These are phyloP conservation scores for Xylaria sp. DNA, from an alignment of 2,329 filamentous ascomycete species.

Conservation along the genomic window DNA sequence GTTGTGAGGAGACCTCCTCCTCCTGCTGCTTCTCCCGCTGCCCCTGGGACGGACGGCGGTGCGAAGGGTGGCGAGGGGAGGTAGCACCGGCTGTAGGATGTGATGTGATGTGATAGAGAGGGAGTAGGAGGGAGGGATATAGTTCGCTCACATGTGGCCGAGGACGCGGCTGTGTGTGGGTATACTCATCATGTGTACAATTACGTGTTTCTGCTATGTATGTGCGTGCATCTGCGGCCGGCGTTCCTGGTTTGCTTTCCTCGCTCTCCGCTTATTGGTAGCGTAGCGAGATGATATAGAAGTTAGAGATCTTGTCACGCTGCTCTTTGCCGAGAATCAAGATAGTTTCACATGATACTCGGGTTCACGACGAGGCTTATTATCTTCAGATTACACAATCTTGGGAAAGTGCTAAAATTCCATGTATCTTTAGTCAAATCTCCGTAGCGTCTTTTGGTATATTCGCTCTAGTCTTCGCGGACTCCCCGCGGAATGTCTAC, in stretches of 20 bases:
- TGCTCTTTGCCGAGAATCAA: constrained; percentile 6
- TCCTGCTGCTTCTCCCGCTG: not conserved
- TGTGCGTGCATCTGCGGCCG: constrained; percentile 30
- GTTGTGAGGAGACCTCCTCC: constrained; percentile 12
- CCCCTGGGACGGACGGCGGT: not conserved
- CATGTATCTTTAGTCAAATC: not conserved
- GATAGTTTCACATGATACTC: too few species aligned
- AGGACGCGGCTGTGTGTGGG: not conserved
- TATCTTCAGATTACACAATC: too few species aligned
- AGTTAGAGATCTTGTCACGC: constrained; percentile 21
- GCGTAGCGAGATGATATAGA: constrained; percentile 26
- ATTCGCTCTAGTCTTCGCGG: constrained; percentile 9
- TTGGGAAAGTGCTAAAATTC: not conserved
- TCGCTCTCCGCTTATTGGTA: constrained; percentile 4
- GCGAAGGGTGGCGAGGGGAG: constrained; percentile 16
- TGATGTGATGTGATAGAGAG: not conserved
- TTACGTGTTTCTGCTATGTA: not conserved
- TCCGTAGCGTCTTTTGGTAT: not conserved
- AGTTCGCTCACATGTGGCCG: not conserved
- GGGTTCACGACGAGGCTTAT: too few species aligned
- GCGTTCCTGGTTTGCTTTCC: constrained; percentile 34
- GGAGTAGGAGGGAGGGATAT: not conserved
- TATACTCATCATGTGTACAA: constrained; percentile 12
- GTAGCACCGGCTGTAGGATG: not conserved
- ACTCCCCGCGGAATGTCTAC: not conserved